Conservation (phyloP, 306 rosid genomes). For the Medicago ruthenica region DNA sequence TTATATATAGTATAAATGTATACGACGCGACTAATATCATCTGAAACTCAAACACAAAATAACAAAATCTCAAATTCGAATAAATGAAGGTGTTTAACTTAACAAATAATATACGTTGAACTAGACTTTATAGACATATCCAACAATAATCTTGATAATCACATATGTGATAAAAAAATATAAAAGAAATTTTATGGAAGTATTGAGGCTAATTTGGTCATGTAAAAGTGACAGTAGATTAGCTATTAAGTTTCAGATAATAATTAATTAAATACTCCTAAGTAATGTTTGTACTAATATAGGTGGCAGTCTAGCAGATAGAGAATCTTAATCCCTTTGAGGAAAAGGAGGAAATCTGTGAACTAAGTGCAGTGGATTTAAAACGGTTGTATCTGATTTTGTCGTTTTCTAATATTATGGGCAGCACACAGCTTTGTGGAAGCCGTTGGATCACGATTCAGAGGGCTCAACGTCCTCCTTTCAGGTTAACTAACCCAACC, state of each 20-base stretch:
- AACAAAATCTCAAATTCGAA: no score
- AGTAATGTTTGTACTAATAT: background rate
- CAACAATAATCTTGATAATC: no score
- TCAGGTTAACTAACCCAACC: slow-evolving; percentile 46
- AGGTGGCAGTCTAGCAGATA: slow-evolving; percentile 43
- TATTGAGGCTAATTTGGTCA: slow-evolving; percentile 31
- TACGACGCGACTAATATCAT: no score
- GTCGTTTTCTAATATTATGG: slow-evolving; percentile 36
- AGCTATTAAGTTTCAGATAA: background rate
- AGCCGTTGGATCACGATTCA: slow-evolving; percentile 54
- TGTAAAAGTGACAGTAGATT: slow-evolving; percentile 1
- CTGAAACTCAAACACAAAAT: no score
- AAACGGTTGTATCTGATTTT: slow-evolving; percentile 37
- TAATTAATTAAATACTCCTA: background rate
- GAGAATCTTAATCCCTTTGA: background rate
- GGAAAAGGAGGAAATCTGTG: background rate
- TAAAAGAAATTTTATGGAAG: background rate
- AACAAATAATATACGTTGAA: no score
- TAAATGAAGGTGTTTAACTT: no score
- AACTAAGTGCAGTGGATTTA: slow-evolving; percentile 8
- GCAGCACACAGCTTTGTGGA: slow-evolving; percentile 60
- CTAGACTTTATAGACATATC: no score
- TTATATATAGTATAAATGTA: no score
- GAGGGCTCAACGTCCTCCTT: slow-evolving; percentile 28
- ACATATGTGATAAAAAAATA: no score